phyloP scores from a whole-genome alignment of 345 rosid species.

The Populus pruinosa region DNA sequence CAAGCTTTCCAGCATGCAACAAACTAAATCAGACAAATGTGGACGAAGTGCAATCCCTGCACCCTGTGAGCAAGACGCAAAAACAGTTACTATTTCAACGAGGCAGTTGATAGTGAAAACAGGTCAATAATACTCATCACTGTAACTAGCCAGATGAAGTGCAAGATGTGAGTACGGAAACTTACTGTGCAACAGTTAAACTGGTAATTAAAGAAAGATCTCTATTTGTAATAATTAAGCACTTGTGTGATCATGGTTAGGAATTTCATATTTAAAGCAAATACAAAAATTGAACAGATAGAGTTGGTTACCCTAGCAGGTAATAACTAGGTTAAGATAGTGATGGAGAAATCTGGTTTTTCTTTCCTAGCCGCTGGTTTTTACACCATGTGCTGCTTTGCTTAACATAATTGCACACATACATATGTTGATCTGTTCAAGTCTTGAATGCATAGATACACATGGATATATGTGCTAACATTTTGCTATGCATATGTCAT shows the following conservation, averaged over 20 bases:
- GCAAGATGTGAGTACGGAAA: neutral
- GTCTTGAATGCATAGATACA: neutral
- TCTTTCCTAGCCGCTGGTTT: neutral
- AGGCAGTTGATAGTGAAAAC: neutral
- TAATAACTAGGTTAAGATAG: neutral
- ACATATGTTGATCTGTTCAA: neutral
- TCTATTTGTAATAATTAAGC: neutral
- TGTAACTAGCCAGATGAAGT: neutral
- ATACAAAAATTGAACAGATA: neutral
- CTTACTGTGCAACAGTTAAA: neutral
- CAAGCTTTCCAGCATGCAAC: slow-evolving; percentile 98
- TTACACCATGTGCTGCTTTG: neutral
- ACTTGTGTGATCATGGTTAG: neutral
- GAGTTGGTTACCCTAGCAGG: neutral
- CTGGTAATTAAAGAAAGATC: neutral
- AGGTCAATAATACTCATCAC: neutral
- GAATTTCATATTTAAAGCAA: neutral
- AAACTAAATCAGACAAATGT: slow-evolving; percentile 80
- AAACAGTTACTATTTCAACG: neutral
- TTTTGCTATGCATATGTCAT: neutral
- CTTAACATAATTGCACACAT: neutral
- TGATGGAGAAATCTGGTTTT: neutral
- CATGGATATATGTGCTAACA: neutral
- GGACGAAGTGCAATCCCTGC: slow-evolving; percentile 91
- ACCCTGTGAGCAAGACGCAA: slow-evolving; percentile 45